These are phyloP conservation scores for Cladophialophora carrionii DNA, from an alignment of 2,329 filamentous ascomycete genomes.

Conservation along the genomic window DNA sequence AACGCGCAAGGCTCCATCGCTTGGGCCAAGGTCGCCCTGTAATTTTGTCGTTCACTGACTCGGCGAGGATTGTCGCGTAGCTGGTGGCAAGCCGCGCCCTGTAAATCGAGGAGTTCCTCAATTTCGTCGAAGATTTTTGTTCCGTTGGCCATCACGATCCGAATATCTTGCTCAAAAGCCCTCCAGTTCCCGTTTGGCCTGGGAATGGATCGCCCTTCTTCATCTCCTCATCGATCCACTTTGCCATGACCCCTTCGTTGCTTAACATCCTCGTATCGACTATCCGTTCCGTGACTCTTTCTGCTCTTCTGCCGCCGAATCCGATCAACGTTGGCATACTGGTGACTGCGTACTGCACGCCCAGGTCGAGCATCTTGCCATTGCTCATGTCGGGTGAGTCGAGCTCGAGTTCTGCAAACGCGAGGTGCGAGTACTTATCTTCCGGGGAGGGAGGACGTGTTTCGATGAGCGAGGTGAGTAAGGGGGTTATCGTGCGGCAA, in stretches of 20 bases:
- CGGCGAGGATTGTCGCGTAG: too few relatives aligned
- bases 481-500: slow-evolving; percentile 37
- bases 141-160: slow-evolving; percentile 16
- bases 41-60: neutral
- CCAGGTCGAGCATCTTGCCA: slow-evolving; percentile 37
- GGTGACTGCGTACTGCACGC: slow-evolving; percentile 37
- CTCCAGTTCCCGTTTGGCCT: slow-evolving; percentile 16
- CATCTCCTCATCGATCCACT: slow-evolving; percentile 38
- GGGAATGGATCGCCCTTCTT: slow-evolving; percentile 35
- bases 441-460: slow-evolving; percentile 25
- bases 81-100: neutral
- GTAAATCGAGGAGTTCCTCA: neutral
- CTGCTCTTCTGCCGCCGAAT: slow-evolving; percentile 36
- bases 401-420: slow-evolving; percentile 37
- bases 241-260: slow-evolving; percentile 28
- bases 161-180: slow-evolving; percentile 32
- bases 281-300: slow-evolving; percentile 36
- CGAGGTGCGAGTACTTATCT: slow-evolving; percentile 33
- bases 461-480: slow-evolving; percentile 33
- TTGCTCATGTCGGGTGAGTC: slow-evolving; percentile 41
- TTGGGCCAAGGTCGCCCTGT: neutral
- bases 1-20: neutral
- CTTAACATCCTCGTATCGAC: slow-evolving; percentile 36
- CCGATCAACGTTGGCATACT: slow-evolving; percentile 38
- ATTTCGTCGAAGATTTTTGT: neutral